Base-by-base conservation (phyloP, 768 basidiomycete species). In the Gyrodon lividus region DNA sequence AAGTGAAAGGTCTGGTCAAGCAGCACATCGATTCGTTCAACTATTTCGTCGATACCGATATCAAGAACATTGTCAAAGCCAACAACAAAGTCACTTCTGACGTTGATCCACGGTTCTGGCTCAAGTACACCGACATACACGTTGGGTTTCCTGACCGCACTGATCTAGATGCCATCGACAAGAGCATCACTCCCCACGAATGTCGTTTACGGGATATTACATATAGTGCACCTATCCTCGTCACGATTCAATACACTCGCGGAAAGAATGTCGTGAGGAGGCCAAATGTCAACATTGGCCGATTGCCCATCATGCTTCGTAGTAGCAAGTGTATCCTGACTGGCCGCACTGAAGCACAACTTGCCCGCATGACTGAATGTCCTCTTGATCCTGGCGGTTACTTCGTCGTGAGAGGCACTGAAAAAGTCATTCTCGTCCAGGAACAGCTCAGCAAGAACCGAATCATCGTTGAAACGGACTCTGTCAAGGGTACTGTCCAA, bases 1-100 rank as follows among this genome's bases (percentile, higher is more conserved):
- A 95, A 72, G 92, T 97, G 55, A 99, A 99, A 64, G 97, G 97
- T 52, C 85, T 99, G 13, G 97, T 99, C 55, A 98, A 98, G 74
- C 97, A 98, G 66, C 97, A 99, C 66, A 90, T 98, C 59, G 97
- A 98, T 70, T 97, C 93, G 7, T 98, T 93, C 83, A 98, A 98
- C 74, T 95, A 96, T 70, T 98, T 99, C 65, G 93, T 98, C 65
- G 91, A 98, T 61, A 86, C 89, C 38, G 97, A 98, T 65, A 89
- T 99, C 66, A 95, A 94, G 70, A 96, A 94, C 60, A 97, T 99
- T 62, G 85, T 98, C 52, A 89, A 84, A 58, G 92, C 92, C 6
- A 95, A 96, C 67, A 87, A 84, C 73, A 92, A 92, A 67, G 86
- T 96, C 63, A 94, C 91, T 4, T 97, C 94, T 16, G 97, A 99